Conservation (phyloP, 345 rosid genomes). For the Citrus cavaleriei region DNA sequence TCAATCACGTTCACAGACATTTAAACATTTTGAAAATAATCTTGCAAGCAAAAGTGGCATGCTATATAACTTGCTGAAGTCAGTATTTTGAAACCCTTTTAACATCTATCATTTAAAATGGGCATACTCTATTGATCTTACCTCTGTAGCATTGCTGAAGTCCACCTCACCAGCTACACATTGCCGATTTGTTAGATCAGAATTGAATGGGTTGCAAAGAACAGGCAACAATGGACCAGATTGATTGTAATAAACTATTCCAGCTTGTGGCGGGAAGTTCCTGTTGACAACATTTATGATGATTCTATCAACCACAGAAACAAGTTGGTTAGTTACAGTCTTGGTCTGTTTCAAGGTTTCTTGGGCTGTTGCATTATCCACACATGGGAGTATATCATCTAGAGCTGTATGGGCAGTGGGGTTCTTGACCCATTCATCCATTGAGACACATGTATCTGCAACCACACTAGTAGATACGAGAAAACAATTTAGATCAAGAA, state of each 20-base stretch:
- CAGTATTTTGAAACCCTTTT: background rate
- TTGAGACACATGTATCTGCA: conserved; percentile 88
- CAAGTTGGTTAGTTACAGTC: conserved; percentile 61
- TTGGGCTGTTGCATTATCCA: conserved; percentile 87
- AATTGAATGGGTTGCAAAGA: conserved; percentile 78
- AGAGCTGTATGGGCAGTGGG: conserved; percentile 89
- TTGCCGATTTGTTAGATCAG: conserved; percentile 50
- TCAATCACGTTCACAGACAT: no score
- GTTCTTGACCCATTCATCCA: conserved; percentile 88
- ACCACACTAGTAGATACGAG: conserved; percentile 46
- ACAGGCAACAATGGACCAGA: conserved; percentile 78
- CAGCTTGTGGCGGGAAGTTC: conserved; percentile 40
- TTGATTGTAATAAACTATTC: conserved; percentile 61
- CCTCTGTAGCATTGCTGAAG: conserved; percentile 65
- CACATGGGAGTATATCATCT: conserved; percentile 91
- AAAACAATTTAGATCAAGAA: background rate
- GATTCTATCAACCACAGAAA: conserved; percentile 42
- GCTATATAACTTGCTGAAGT: background rate
- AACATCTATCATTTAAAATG: background rate
- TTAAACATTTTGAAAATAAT: no score
- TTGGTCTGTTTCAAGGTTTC: conserved; percentile 61
- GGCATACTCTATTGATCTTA: conserved; percentile 16
- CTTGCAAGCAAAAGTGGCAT: background rate
- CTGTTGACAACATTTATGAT: conserved; percentile 49
- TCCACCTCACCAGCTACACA: conserved; percentile 70